Evolutionary conservation across 805 yeast species (phyloP).

Genomic region (Yamadazyma olivae): DNA sequence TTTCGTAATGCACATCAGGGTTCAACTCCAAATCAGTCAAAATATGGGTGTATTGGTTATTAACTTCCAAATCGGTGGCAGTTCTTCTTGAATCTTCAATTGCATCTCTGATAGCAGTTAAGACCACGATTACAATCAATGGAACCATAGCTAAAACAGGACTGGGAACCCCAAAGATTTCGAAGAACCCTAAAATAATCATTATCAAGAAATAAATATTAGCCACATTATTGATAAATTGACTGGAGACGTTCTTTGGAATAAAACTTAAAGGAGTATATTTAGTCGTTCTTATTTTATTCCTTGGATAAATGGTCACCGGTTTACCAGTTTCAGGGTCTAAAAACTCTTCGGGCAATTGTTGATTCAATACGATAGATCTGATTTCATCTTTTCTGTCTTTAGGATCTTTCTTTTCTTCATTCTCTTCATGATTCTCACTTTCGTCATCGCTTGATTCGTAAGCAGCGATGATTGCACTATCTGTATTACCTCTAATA

Average conservation of each 20-base stretch:
- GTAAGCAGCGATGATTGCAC: conserved; percentile 23
- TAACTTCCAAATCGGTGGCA: conserved; percentile 66
- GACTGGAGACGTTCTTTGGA: conserved; percentile 78
- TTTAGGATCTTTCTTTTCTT: conserved; percentile 26
- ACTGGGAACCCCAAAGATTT: conserved; percentile 75
- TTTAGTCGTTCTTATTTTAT: conserved; percentile 92
- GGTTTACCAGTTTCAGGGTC: conserved; percentile 63
- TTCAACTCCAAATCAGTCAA: conserved; percentile 31
- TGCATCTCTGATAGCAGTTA: conserved; percentile 79
- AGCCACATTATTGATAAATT: conserved; percentile 80
- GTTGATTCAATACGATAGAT: conserved; percentile 55
- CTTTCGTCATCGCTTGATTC: conserved; percentile 19
- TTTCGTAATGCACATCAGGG: conserved; percentile 30
- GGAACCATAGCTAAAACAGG: conserved; percentile 78
- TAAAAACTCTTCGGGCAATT: conserved; percentile 54
- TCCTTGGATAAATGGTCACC: conserved; percentile 64
- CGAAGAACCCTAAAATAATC: conserved; percentile 75
- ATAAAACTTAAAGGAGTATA: conserved; percentile 87
- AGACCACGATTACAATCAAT: conserved; percentile 67
- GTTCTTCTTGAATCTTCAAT: conserved; percentile 79
- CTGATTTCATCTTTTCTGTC: conserved; percentile 36
- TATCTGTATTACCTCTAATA: conserved; percentile 16
- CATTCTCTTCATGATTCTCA: conserved; percentile 26
- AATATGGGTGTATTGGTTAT: conserved; percentile 70
- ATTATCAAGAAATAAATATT: conserved; percentile 80